Percentiles rank a stretch among this genome's conserved stretches.
These are phyloP conservation scores for Aspergillus kassunensis DNA, from an alignment of 495 filamentous ascomycete genomes.

Conservation along the genomic window DNA sequence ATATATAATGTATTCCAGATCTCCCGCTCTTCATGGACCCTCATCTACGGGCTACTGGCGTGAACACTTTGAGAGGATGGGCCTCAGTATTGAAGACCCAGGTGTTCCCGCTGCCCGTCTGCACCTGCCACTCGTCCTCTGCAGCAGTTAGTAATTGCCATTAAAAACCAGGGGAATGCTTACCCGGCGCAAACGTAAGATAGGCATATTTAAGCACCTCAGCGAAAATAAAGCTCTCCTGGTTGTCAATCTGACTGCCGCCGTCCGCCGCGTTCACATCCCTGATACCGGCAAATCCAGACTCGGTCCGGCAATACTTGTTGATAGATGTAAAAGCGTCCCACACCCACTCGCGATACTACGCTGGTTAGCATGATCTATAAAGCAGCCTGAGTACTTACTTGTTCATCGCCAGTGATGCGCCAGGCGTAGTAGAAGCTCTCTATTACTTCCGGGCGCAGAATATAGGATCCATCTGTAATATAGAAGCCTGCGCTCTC, in stretches of 20 bases:
- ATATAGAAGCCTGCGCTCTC: conserved; percentile 69
- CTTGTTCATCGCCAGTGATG: conserved; percentile 59
- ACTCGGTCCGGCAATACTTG: conserved; percentile 54
- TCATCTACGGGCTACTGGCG: too few species aligned
- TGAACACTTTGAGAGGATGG: conserved; percentile 62
- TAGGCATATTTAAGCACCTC: conserved; percentile 87
- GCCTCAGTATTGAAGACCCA: conserved; percentile 87
- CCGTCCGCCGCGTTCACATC: conserved; percentile 65
- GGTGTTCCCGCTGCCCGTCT: conserved; percentile 51
- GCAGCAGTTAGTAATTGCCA: neutral
- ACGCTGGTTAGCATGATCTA: conserved; percentile 20
- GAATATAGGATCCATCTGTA: conserved; percentile 53
- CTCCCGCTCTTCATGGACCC: too few species aligned
- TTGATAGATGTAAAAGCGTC: conserved; percentile 72
- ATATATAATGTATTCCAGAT: too few species aligned
- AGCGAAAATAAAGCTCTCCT: conserved; percentile 89
- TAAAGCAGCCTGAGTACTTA: conserved; percentile 19
- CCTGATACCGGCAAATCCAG: conserved; percentile 61
- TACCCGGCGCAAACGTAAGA: conserved; percentile 44
- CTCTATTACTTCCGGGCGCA: conserved; percentile 84
- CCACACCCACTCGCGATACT: conserved; percentile 85
- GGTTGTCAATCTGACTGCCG: conserved; percentile 60
- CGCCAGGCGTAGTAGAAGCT: conserved; percentile 86
- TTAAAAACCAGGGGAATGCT: neutral
- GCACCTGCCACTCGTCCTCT: conserved; percentile 65